A percentile compares a stretch with the other conserved stretches of the same genome.
These are phyloP conservation scores for Arthrocladium fulminans DNA, from an alignment of 2,329 filamentous ascomycete species.

Conservation along the genomic window DNA sequence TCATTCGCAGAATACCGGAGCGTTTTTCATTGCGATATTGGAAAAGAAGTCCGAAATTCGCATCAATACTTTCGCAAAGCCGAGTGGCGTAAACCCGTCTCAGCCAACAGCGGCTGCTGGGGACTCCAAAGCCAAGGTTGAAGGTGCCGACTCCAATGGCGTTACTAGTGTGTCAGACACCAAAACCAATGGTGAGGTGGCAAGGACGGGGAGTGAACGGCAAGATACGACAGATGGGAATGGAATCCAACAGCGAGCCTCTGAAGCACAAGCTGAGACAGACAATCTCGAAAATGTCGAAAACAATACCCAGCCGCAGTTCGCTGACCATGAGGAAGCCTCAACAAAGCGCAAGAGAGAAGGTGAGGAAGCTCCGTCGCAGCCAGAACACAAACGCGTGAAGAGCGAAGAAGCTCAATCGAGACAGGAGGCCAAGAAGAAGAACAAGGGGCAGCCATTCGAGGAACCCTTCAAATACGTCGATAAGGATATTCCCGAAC, in stretches of 20 bases:
- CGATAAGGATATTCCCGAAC: conserved; percentile 61
- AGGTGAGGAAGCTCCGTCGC: conserved; percentile 10
- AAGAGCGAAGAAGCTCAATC: conserved; percentile 13
- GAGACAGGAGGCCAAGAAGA: conserved; percentile 25
- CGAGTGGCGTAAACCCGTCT: not conserved
- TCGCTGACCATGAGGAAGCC: conserved; percentile 1
- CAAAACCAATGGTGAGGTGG: conserved; percentile 23
- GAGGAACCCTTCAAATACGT: conserved; percentile 97
- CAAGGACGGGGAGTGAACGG: conserved; percentile 26
- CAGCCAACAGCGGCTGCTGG: conserved; percentile 8
- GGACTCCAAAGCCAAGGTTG: conserved; percentile 27
- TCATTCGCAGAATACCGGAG: conserved; percentile 90
- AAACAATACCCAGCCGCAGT: not conserved
- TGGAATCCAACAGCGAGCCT: conserved; percentile 13
- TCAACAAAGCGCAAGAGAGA: conserved; percentile 18
- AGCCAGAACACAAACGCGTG: conserved; percentile 13
- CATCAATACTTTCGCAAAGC: conserved; percentile 57
- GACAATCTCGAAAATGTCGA: not conserved
- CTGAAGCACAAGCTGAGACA: not conserved
- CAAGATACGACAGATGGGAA: conserved; percentile 23
- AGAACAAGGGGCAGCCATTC: conserved; percentile 42
- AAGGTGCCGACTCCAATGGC: conserved; percentile 34
- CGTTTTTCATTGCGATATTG: conserved; percentile 92
- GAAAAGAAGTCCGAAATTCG: conserved; percentile 85
- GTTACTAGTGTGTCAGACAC: conserved; percentile 9